Percentiles rank a stretch among this genome's conserved stretches.
phyloP scores from a whole-genome alignment of 1,139 yeast species.

The Yamadazyma oceani region DNA sequence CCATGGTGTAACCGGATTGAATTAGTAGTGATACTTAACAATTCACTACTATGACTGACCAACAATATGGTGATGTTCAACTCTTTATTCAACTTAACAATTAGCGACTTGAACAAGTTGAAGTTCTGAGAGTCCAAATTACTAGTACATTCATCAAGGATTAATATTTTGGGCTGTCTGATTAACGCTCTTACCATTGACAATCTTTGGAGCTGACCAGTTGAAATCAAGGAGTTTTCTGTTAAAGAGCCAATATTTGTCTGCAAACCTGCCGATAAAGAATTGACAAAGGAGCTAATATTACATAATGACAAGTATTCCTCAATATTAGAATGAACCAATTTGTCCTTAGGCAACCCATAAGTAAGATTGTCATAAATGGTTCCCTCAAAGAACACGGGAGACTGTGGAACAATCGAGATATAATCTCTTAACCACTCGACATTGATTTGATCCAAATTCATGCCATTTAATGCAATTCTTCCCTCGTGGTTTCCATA shows the following conservation, averaged over 20 bases:
- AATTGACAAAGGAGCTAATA: slow-evolving; percentile 49
- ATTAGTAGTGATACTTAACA: slow-evolving; percentile 52
- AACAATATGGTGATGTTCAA: slow-evolving; percentile 40
- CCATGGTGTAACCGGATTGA: slow-evolving; percentile 23
- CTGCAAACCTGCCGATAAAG: slow-evolving; percentile 56
- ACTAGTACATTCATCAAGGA: slow-evolving; percentile 81
- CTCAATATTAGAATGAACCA: slow-evolving; percentile 36
- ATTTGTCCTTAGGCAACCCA: slow-evolving; percentile 41
- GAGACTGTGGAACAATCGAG: slow-evolving; percentile 67
- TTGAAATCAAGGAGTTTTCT: slow-evolving; percentile 54
- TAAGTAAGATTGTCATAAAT: slow-evolving; percentile 65
- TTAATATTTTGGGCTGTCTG: slow-evolving; percentile 58
- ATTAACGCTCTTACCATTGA: slow-evolving; percentile 74
- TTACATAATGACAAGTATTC: slow-evolving; percentile 46
- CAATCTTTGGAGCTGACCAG: slow-evolving; percentile 80
- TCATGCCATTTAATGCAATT: slow-evolving; percentile 37
- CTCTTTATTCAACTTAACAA: slow-evolving; percentile 34
- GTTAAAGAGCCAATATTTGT: slow-evolving; percentile 54
- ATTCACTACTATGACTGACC: slow-evolving; percentile 58
- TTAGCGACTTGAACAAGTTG: slow-evolving; percentile 37
- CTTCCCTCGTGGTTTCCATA: slow-evolving; percentile 37
- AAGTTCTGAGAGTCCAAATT: slow-evolving; percentile 66
- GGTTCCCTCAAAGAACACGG: slow-evolving; percentile 65
- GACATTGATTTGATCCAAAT: slow-evolving; percentile 46
- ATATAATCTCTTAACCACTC: slow-evolving; percentile 53